Evolutionary conservation across 768 basidiomycete species (phyloP).

Genomic region (Naematelia aurantialba): DNA sequence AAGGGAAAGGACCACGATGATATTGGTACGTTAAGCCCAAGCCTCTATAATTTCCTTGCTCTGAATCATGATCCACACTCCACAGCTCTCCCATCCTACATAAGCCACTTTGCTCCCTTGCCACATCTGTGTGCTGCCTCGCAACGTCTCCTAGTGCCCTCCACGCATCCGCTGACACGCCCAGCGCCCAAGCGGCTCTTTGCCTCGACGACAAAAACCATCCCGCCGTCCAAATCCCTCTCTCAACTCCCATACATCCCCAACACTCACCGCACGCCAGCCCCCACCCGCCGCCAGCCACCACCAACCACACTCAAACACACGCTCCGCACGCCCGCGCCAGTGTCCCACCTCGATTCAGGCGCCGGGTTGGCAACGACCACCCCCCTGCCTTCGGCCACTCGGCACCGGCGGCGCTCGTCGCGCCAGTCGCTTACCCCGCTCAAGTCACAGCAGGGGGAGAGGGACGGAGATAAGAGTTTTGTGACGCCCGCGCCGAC

Average conservation of each 20-base stretch:
- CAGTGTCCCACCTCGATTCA: constrained; percentile 5
- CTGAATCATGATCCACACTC: too few species aligned
- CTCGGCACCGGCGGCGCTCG: constrained; percentile 18
- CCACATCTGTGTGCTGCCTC: constrained; percentile 5
- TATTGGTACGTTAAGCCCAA: constrained; percentile 40
- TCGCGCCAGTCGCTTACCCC: constrained; percentile 31
- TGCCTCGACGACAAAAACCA: constrained; percentile 22
- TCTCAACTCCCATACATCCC: constrained; percentile 23
- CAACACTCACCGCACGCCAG: constrained; percentile 8
- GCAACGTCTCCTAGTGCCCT: background rate
- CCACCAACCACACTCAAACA: constrained; percentile 12
- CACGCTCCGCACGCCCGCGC: constrained; percentile 24
- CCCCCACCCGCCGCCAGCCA: constrained; percentile 15
- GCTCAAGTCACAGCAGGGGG: constrained; percentile 5
- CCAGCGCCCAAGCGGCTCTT: constrained; percentile 42
- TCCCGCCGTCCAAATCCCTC: constrained; percentile 38
- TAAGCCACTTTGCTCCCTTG: too few species aligned
- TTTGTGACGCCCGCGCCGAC: constrained; percentile 28
- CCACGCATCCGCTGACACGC: background rate
- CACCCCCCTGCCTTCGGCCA: constrained; percentile 38
- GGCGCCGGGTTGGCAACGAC: constrained; percentile 13
- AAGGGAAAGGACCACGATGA: constrained; percentile 28
- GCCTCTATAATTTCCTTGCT: too few species aligned
- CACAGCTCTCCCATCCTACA: background rate
- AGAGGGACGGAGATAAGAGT: constrained; percentile 8